Conservation (phyloP, 2,329 filamentous ascomycete genomes). For the Trichoderma afroharzianum region DNA sequence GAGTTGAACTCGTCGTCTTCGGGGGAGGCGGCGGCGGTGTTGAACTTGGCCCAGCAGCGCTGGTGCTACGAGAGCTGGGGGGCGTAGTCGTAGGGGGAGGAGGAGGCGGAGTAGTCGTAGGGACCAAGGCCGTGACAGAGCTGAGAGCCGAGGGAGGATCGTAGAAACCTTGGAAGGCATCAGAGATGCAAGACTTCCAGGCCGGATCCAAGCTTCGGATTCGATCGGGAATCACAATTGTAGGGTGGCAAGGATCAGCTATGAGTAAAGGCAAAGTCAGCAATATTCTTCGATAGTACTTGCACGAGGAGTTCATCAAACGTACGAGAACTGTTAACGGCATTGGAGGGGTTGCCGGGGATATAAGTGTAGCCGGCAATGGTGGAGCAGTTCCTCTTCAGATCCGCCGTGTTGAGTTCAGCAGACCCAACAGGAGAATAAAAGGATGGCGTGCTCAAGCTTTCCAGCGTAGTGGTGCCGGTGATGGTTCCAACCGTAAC, state of each 20-base stretch:
- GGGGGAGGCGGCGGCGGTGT: slow-evolving; percentile 3
- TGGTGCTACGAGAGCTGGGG: neutral
- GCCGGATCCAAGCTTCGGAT: slow-evolving; percentile 14
- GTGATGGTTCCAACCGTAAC: neutral
- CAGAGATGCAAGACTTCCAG: slow-evolving; percentile 10
- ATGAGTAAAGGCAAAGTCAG: neutral
- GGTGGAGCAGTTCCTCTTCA: slow-evolving; percentile 17
- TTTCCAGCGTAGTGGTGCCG: neutral
- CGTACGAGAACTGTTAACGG: neutral
- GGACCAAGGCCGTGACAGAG: slow-evolving; percentile 4
- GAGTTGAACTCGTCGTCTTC: neutral
- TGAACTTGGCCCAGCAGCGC: neutral
- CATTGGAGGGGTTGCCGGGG: slow-evolving; percentile 13
- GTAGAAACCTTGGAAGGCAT: slow-evolving; percentile 17
- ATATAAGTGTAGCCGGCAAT: slow-evolving; percentile 13
- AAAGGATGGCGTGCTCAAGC: neutral
- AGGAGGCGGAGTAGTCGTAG: neutral
- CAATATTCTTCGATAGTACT: neutral
- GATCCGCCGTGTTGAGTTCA: slow-evolving; percentile 7
- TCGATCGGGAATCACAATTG: slow-evolving; percentile 16
- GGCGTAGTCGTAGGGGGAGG: neutral
- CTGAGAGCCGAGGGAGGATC: slow-evolving; percentile 14
- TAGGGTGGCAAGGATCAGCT: slow-evolving; percentile 19
- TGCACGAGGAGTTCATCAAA: neutral
- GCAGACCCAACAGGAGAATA: slow-evolving; percentile 3